Base-by-base conservation (phyloP, 2,329 filamentous ascomycete genomes). In the Colletotrichum salicis region DNA sequence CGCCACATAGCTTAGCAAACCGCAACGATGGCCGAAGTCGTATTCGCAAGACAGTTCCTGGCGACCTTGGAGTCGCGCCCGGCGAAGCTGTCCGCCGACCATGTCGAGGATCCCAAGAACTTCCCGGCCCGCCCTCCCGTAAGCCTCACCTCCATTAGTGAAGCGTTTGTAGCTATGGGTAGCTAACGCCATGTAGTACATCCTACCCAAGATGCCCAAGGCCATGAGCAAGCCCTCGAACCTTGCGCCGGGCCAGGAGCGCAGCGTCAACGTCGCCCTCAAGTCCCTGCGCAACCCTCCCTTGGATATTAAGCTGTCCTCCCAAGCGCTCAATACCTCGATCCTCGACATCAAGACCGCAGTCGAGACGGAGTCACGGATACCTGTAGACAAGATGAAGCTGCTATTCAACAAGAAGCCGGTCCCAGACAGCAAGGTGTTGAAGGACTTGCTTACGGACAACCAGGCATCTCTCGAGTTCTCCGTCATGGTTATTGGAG, bases 351-450 rank as follows among this genome's bases (percentile, higher is more conserved):
- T 98, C 76, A 97, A 97, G 81, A 84, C 87, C 64, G 85, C 87
- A 2, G 91, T 97, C 55, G 88, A 91, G 1, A 80, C 85, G 19
- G 86, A 92, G 75, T 89, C 92, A 5, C 84, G 87, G 31, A 87
- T 93, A 69, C 87, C 90, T 3, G 82, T 89, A n/a, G 90, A 92
- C 51, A 97, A 97, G 86, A 90, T 98, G 79, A 95, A 95, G 84
- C 83, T 99, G 11, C 84, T 99, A 73, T 89, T 92, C 79, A 93
- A 93, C 81, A 97, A 96, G 85, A 97, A 97, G 82, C 96, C 96
- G 0, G 89, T 94, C 0, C 80, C 88, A 0, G 94, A 97, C 78
- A 90, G 87, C 75, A 96, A 96, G 84, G 90, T 93, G 1, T 82
- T 98, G 6, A 89, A 89, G 68, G 95, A 97, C 70, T 79, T 97